These are phyloP conservation scores for Rhizopogon vesiculosus DNA, from an alignment of 768 basidiomycete species.

Conservation along the genomic window DNA sequence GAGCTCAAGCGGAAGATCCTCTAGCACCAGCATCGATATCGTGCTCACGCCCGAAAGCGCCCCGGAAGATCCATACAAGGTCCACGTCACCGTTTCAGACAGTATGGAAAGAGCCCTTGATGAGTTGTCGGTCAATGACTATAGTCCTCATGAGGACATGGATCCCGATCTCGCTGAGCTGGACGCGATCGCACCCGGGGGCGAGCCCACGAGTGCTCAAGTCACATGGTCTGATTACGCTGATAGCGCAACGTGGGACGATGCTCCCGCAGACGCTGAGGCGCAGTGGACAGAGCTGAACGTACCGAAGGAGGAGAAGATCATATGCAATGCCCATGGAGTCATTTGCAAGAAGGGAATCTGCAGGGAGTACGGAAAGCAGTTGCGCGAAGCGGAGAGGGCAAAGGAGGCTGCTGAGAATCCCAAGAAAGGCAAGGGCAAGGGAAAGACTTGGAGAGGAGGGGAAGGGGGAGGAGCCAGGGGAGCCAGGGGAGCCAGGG, in stretches of 20 bases:
- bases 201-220: background rate
- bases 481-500: background rate
- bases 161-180: constrained; percentile 13
- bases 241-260: constrained; percentile 15
- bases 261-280: constrained; percentile 17
- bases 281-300: constrained; percentile 12
- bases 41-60: constrained; percentile 21
- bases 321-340: constrained; percentile 28
- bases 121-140: constrained; percentile 12
- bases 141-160: constrained; percentile 2
- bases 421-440: constrained; percentile 14
- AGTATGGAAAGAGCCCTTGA: constrained; percentile 26
- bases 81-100: constrained; percentile 19
- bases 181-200: constrained; percentile 22
- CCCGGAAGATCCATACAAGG: constrained; percentile 16
- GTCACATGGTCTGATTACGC: background rate
- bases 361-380: constrained; percentile 27
- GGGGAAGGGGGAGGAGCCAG: background rate
- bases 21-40: constrained; percentile 22
- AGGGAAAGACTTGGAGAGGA: constrained; percentile 1
- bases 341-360: constrained; percentile 33
- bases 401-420: constrained; percentile 7
- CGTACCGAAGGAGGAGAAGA: constrained; percentile 3
- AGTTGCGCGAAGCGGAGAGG: constrained; percentile 14
- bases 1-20: constrained; percentile 16